Evolutionary conservation across 306 rosid species (phyloP).

Genomic region (Ceratonia siliqua): DNA sequence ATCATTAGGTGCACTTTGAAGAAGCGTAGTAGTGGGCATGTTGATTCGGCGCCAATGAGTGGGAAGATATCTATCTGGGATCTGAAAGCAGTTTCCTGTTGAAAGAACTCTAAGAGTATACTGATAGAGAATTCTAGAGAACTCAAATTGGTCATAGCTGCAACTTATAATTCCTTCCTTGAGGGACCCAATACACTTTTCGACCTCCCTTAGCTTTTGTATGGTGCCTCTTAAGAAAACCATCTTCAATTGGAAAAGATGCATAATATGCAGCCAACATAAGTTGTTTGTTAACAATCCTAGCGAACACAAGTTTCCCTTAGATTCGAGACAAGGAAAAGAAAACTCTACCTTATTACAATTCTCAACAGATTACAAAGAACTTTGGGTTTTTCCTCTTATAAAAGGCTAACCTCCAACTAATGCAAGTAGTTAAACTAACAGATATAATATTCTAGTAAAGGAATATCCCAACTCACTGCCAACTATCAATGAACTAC

Average conservation of each 20-base stretch:
- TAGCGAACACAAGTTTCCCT: too few species aligned
- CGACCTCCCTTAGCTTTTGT: slow-evolving; percentile 84
- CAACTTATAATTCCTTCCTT: slow-evolving; percentile 81
- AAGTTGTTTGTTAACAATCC: too few species aligned
- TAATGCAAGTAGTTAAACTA: too few species aligned
- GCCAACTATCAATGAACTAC: too few species aligned
- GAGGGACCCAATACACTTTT: slow-evolving; percentile 72
- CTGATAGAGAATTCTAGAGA: slow-evolving; percentile 90
- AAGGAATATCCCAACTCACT: too few species aligned
- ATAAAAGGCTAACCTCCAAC: too few species aligned
- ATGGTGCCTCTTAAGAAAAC: slow-evolving; percentile 91
- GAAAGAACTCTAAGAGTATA: slow-evolving; percentile 94
- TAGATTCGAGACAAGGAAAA: too few species aligned
- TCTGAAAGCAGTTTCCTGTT: slow-evolving; percentile 92
- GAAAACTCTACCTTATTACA: too few species aligned
- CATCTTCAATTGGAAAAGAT: slow-evolving; percentile 75
- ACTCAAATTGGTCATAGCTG: slow-evolving; percentile 92
- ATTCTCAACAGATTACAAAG: too few species aligned
- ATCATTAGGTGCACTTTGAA: slow-evolving; percentile 57
- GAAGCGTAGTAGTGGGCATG: slow-evolving; percentile 58
- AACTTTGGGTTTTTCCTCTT: too few species aligned
- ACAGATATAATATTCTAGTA: too few species aligned
- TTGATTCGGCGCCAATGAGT: slow-evolving; percentile 87
- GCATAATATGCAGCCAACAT: slow-evolving; percentile 96
- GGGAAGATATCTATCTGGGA: slow-evolving; percentile 91